A percentile compares a stretch with the other conserved stretches of the same genome.
Conservation (phyloP, 495 filamentous ascomycete species). For the Daldinia caldariorum region DNA sequence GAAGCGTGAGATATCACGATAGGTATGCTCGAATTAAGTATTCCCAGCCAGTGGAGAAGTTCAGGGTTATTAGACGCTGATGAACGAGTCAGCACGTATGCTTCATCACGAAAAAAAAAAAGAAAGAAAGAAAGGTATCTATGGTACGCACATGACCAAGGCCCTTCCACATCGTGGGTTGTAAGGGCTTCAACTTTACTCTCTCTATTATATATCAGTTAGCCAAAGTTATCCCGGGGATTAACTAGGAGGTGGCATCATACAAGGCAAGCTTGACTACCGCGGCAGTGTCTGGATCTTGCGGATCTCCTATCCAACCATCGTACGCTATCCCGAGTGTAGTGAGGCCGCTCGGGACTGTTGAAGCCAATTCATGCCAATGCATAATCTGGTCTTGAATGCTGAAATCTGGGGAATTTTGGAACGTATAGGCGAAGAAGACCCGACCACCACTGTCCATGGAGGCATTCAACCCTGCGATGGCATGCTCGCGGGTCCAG, state of each 20-base stretch:
- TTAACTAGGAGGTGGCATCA: neutral
- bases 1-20: constrained; percentile 54
- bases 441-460: neutral
- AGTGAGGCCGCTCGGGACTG: neutral
- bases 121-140: too few species aligned
- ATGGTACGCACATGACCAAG: neutral
- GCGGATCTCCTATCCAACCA: neutral
- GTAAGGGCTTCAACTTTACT: neutral
- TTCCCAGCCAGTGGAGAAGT: constrained; percentile 37
- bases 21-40: constrained; percentile 47
- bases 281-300: neutral
- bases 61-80: constrained; percentile 29
- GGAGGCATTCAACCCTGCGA: constrained; percentile 46
- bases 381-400: neutral
- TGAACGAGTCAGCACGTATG: neutral
- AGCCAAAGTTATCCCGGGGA: neutral
- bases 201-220: neutral
- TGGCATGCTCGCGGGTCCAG: constrained; percentile 52
- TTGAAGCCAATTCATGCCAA: neutral
- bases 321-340: neutral
- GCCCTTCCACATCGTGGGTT: neutral
- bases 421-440: neutral
- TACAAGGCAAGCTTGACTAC: neutral
- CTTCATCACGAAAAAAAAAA: neutral
- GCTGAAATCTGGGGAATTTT: neutral